Percentiles rank a stretch among this genome's conserved stretches.
These are phyloP conservation scores for Lantana camara DNA, from an alignment of 257 asterid species.

Conservation along the genomic window DNA sequence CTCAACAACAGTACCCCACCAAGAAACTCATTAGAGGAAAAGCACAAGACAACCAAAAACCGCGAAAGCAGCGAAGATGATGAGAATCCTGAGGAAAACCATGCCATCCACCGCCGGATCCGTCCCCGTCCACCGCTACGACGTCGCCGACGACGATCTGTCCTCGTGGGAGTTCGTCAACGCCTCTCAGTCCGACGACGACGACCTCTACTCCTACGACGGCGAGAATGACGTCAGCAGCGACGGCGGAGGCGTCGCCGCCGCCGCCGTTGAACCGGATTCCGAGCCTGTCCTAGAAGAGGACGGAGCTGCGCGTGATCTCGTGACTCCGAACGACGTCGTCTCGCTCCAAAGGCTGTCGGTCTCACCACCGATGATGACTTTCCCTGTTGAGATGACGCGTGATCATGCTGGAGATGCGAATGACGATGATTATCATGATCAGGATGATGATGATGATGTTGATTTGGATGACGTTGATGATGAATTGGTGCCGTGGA, in stretches of 20 bases:
- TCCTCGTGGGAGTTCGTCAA: slow-evolving; percentile 78
- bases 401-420: not conserved
- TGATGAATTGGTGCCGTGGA: slow-evolving; percentile 79
- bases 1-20: slow-evolving; percentile 1
- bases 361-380: slow-evolving; percentile 38
- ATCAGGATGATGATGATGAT: slow-evolving; percentile 31
- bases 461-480: slow-evolving; percentile 47
- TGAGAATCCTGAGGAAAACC: slow-evolving; percentile 45
- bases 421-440: slow-evolving; percentile 22
- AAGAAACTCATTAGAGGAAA: not conserved
- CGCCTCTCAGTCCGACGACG: slow-evolving; percentile 62
- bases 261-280: slow-evolving; percentile 6
- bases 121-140: slow-evolving; percentile 31
- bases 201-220: slow-evolving; percentile 49
- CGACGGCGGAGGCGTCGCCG: slow-evolving; percentile 26
- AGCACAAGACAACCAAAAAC: not conserved
- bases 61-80: slow-evolving; percentile 33
- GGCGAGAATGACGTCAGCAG: slow-evolving; percentile 34
- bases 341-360: slow-evolving; percentile 32
- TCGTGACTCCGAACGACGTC: slow-evolving; percentile 17
- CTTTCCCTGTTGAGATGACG: slow-evolving; percentile 30
- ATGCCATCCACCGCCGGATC: slow-evolving; percentile 42
- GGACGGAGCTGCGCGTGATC: slow-evolving; percentile 14
- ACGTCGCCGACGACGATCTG: slow-evolving; percentile 45
- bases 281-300: not conserved